Evolutionary conservation across 2,329 filamentous ascomycete genomes (phyloP).

Genomic region (Apiospora malaysiana): DNA sequence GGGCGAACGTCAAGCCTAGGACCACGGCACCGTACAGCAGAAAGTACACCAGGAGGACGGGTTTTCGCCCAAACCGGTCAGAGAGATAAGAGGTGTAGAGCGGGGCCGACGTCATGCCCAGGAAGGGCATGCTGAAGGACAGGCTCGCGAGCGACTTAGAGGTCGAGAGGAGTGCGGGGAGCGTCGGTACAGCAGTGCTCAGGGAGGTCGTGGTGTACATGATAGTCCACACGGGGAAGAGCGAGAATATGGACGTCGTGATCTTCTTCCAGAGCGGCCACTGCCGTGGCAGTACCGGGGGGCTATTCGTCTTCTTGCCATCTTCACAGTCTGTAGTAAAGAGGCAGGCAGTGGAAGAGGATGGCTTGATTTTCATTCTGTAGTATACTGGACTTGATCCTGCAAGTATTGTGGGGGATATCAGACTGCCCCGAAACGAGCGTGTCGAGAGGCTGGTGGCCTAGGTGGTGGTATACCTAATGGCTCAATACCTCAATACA

Average conservation of each 20-base stretch:
- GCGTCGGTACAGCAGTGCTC: conserved; percentile 9
- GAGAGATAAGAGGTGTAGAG: conserved; percentile 18
- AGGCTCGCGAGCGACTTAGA: conserved; percentile 20
- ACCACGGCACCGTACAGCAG: conserved; percentile 47
- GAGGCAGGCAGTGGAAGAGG: background rate
- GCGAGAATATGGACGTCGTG: background rate
- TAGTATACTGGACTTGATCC: background rate
- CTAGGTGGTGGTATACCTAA: background rate
- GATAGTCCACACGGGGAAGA: background rate
- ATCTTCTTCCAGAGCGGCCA: background rate
- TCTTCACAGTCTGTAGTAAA: background rate
- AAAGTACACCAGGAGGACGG: conserved; percentile 44
- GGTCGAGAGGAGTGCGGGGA: background rate
- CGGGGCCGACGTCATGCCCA: conserved; percentile 23
- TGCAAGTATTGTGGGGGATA: background rate
- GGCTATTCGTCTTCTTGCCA: background rate
- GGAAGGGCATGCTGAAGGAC: conserved; percentile 23
- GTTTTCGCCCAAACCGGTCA: conserved; percentile 46
- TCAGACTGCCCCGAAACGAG: background rate
- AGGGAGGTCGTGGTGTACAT: conserved; percentile 22
- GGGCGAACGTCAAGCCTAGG: conserved; percentile 40
- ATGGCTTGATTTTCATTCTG: background rate
- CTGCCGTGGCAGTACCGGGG: background rate
- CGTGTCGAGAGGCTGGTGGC: background rate
- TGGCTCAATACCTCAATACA: background rate